Evolutionary conservation across 169 alveolate genomes (phyloP).

Genomic region (Cryptosporidium canis): DNA sequence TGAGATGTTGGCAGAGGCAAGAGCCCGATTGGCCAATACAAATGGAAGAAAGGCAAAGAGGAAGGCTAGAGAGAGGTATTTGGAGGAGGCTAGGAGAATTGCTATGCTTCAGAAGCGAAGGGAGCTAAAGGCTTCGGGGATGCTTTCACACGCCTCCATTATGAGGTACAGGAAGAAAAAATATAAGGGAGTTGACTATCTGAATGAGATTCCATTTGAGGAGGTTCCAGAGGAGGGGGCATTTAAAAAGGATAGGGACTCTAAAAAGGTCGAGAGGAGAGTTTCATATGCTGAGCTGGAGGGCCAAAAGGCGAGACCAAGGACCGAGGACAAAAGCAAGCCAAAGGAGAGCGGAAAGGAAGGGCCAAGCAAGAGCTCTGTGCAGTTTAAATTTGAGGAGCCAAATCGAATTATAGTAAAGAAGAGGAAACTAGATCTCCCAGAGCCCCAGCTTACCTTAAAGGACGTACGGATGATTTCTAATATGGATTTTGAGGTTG

Average conservation of each 20-base stretch:
- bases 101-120: conserved; percentile 96
- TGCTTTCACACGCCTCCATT: conserved; percentile 80
- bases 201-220: conserved; percentile 94
- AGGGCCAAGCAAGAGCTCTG: neutral
- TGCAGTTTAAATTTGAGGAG: conserved; percentile 27
- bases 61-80: conserved; percentile 96
- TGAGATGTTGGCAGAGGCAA: conserved; percentile 99
- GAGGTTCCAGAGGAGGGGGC: conserved; percentile 94
- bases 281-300: conserved; percentile 72
- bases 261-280: conserved; percentile 70
- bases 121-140: conserved; percentile 99
- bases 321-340: conserved; percentile 16
- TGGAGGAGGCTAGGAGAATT: conserved; percentile 96
- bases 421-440: conserved; percentile 48
- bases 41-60: conserved; percentile 99
- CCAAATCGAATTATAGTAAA: conserved; percentile 22
- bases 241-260: conserved; percentile 85
- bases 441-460: conserved; percentile 43
- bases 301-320: neutral
- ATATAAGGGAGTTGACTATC: conserved; percentile 92
- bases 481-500: conserved; percentile 5
- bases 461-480: conserved; percentile 35
- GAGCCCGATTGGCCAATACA: conserved; percentile 99
- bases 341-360: neutral
- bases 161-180: conserved; percentile 84